phyloP scores from a whole-genome alignment of 1,284 basidiomycete genomes.

The Malassezia sp. region DNA sequence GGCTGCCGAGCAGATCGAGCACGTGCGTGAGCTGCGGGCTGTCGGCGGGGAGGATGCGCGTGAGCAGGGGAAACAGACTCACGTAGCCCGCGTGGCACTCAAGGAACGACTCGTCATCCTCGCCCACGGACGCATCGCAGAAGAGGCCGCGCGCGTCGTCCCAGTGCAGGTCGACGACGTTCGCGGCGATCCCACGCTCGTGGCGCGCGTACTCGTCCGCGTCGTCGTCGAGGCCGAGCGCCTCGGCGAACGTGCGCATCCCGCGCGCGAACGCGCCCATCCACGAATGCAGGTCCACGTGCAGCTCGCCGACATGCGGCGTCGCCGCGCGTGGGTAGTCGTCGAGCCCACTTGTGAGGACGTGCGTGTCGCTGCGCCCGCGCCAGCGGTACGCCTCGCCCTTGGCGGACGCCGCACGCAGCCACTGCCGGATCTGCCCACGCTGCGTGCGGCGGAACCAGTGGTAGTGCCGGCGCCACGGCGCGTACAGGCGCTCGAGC shows the following conservation, averaged over 20 bases:
- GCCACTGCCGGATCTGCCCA: slow-evolving; percentile 73
- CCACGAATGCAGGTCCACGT: slow-evolving; percentile 84
- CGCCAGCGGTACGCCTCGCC: slow-evolving; percentile 87
- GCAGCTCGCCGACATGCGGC: slow-evolving; percentile 78
- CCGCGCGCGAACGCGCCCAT: slow-evolving; percentile 61
- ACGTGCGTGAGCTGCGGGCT: slow-evolving; percentile 68
- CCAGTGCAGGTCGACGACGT: slow-evolving; percentile 90
- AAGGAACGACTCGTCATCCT: slow-evolving; percentile 75
- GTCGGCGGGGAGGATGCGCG: slow-evolving; percentile 56
- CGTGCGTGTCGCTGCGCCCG: slow-evolving; percentile 72
- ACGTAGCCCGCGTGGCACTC: slow-evolving; percentile 85
- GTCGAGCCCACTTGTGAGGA: slow-evolving; percentile 85
- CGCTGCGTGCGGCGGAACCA: slow-evolving; percentile 90
- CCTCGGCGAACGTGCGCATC: slow-evolving; percentile 34
- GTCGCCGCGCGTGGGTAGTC: slow-evolving; percentile 75
- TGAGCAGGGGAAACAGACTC: slow-evolving; percentile 79
- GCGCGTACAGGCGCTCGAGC: slow-evolving; percentile 67
- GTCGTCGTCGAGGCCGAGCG: slow-evolving; percentile 68
- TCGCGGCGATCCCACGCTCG: slow-evolving; percentile 66
- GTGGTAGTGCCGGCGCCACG: slow-evolving; percentile 76
- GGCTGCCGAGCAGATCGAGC: slow-evolving; percentile 66
- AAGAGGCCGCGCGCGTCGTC: slow-evolving; percentile 77
- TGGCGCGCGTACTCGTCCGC: slow-evolving; percentile 62
- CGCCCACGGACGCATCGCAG: slow-evolving; percentile 73
- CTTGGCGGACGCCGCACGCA: slow-evolving; percentile 65